phyloP scores from a whole-genome alignment of 768 basidiomycete genomes.

The Lactifluus rugatus region DNA sequence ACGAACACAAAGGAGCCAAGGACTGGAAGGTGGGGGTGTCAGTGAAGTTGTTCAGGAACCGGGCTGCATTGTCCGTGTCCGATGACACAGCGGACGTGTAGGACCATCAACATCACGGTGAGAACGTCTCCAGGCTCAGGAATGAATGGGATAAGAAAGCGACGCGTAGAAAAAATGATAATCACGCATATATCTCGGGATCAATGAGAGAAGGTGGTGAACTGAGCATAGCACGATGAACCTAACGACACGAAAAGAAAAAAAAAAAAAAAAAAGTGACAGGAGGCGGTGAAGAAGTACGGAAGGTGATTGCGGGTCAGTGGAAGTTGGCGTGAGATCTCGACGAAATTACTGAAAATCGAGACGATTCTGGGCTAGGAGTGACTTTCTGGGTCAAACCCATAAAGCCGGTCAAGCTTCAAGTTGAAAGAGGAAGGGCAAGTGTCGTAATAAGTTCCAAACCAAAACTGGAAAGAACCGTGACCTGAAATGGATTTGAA shows the following conservation, averaged over 20 bases:
- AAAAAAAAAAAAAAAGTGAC: neutral
- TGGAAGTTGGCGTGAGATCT: neutral
- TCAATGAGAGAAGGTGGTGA: neutral
- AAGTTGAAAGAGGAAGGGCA: neutral
- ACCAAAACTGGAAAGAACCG: neutral
- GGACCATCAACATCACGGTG: neutral
- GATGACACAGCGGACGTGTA: neutral
- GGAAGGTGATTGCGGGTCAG: no score
- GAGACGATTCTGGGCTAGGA: neutral
- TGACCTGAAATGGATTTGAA: slow-evolving; percentile 6
- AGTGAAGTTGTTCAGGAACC: neutral
- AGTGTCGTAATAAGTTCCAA: neutral
- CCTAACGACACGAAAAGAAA: no score
- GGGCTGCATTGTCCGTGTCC: neutral
- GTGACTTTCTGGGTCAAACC: neutral
- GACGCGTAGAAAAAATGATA: neutral
- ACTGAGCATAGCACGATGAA: neutral
- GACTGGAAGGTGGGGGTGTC: neutral
- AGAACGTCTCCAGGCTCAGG: neutral
- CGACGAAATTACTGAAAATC: neutral
- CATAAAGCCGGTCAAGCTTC: neutral
- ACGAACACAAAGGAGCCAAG: neutral
- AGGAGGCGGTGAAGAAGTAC: slow-evolving; percentile 2
- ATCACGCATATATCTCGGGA: neutral
- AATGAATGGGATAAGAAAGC: neutral